Base-by-base conservation (phyloP, 2,329 filamentous ascomycete species). In the Paracorniculantispora psalliotae region DNA sequence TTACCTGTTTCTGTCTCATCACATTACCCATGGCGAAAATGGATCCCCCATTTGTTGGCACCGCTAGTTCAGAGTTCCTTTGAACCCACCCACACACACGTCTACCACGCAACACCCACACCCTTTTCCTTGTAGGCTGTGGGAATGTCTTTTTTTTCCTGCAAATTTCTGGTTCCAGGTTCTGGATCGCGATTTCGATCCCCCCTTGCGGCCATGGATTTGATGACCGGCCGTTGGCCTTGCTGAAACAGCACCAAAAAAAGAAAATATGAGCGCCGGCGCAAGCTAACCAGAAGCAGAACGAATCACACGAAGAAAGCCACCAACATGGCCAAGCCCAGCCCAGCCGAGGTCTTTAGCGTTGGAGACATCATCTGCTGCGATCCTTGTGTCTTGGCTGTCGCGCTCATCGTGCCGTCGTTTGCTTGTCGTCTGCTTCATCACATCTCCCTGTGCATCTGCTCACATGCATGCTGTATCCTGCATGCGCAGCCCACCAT, bases 381-480 rank as follows among this genome's bases (percentile, higher is more conserved):
- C 44, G 28, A 51, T 39, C 33, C 48, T 19, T 37, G 48, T 39
- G 44, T 47, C 23, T 28, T 28, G 44, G 44, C 47, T 33, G n/a
- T n/a, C n/a, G n/a, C n/a, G n/a, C n/a, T n/a, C n/a, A n/a, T n/a
- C n/a, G n/a, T n/a, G n/a, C n/a, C n/a, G n/a, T n/a, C n/a, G n/a
- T n/a, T n/a, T n/a, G n/a, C n/a, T n/a, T n/a, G n/a, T n/a, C 28
- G 28, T 35, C 19, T 51, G 35, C 19, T 10, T 23, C 19, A 12
- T 15, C 28, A 35, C 19, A 28, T 51, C 30, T n/a, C 8, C 25
- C n/a, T 30, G 19, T 25, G 19, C 13, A n/a, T 51, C 49, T 54
- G 26, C 51, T 54, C 51, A 54, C 51, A 54, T 46, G 51, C 51
- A 54, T 54, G 19, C 39, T 10, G 51, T 46, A 43, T 54, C 26